Conservation (phyloP, 768 basidiomycete species). For the Nidularia sp. region DNA sequence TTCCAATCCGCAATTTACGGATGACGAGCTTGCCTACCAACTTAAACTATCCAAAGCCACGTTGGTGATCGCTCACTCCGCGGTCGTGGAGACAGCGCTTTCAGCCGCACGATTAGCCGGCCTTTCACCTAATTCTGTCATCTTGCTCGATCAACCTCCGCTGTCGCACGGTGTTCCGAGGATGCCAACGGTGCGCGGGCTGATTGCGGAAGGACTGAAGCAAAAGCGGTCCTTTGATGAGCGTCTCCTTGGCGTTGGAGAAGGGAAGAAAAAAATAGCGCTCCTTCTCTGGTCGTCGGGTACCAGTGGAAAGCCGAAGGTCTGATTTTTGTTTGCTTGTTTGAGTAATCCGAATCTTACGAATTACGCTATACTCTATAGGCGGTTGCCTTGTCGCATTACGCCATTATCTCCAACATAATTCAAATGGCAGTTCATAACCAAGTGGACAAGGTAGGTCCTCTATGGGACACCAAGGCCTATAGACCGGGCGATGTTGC, state of each 20-base stretch:
- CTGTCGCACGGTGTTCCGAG: neutral
- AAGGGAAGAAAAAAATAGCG: conserved; percentile 58
- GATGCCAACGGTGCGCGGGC: conserved; percentile 14
- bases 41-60: conserved; percentile 36
- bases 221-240: conserved; percentile 30
- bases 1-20: conserved; percentile 52
- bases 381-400: conserved; percentile 52
- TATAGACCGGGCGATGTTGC: conserved; percentile 49
- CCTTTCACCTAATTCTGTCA: conserved; percentile 32
- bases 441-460: conserved; percentile 15
- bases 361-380: conserved; percentile 8
- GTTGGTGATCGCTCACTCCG: conserved; percentile 41
- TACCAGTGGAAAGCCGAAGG: conserved; percentile 67
- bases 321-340: conserved; percentile 10
- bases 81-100: conserved; percentile 26
- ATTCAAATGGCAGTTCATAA: conserved; percentile 46
- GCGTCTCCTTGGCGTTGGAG: conserved; percentile 38
- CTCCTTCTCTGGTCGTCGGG: conserved; percentile 66
- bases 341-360: neutral
- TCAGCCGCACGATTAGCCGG: conserved; percentile 28
- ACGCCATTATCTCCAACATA: conserved; percentile 52
- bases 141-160: conserved; percentile 26
- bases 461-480: conserved; percentile 19
- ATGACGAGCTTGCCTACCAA: conserved; percentile 50
- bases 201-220: conserved; percentile 19